Conservation (phyloP, 768 basidiomycete genomes). For the Harrya chromipes region DNA sequence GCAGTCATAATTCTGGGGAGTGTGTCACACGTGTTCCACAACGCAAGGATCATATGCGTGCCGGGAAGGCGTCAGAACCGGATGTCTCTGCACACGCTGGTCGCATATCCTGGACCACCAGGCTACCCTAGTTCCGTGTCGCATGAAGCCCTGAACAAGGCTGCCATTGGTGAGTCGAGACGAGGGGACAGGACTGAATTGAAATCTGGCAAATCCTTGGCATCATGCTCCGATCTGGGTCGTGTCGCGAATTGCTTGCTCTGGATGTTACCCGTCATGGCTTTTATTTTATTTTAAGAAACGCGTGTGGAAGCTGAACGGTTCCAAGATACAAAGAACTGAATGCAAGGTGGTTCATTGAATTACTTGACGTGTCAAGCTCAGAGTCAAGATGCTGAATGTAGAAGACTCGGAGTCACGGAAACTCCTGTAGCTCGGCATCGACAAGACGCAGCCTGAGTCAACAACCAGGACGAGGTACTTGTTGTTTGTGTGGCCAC, state of each 20-base stretch:
- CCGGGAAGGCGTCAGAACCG: constrained; percentile 34
- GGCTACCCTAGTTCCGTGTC: background rate
- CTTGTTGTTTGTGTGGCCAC: background rate
- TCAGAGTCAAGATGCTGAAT: background rate
- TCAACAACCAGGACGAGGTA: too few species aligned
- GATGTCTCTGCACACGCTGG: too few species aligned
- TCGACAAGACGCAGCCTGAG: too few species aligned
- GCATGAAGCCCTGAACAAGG: constrained; percentile 36
- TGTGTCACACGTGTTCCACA: background rate
- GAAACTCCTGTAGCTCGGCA: background rate
- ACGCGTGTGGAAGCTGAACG: background rate
- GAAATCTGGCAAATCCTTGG: constrained; percentile 13
- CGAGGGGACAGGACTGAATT: constrained; percentile 19
- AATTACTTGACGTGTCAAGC: background rate
- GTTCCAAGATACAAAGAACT: background rate
- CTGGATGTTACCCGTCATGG: background rate
- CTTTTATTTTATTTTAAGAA: background rate
- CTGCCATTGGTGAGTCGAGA: constrained; percentile 40
- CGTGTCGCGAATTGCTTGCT: constrained; percentile 3
- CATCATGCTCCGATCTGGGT: background rate
- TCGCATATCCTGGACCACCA: too few species aligned
- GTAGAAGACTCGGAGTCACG: background rate
- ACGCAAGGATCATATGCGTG: constrained; percentile 11
- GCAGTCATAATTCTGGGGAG: constrained; percentile 1
- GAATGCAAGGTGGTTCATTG: constrained; percentile 1